Percentiles rank a stretch among this genome's conserved stretches.
Conservation (phyloP, 1,284 basidiomycete species). For the Waitea zeae region DNA sequence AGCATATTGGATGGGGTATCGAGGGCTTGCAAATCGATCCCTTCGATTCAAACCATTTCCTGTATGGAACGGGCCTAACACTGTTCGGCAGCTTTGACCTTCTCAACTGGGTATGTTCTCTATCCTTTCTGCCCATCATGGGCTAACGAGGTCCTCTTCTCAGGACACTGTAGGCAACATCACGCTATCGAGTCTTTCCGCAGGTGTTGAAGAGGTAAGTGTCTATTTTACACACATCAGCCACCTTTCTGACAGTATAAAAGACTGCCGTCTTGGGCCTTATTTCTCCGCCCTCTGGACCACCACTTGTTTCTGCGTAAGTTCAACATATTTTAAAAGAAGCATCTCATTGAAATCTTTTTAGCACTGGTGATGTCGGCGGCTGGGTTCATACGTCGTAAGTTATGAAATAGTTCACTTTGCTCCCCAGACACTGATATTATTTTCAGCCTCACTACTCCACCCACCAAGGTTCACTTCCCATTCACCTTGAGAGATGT, state of each 20-base stretch:
- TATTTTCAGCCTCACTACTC: neutral
- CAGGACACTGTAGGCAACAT: conserved; percentile 36
- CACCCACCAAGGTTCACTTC: conserved; percentile 7
- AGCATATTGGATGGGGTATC: conserved; percentile 20
- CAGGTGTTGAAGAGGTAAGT: conserved; percentile 24
- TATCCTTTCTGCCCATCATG: too few relatives aligned
- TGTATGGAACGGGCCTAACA: conserved; percentile 49
- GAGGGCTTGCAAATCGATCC: conserved; percentile 39
- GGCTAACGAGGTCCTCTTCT: too few relatives aligned
- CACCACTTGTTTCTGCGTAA: conserved; percentile 17
- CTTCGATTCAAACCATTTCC: conserved; percentile 47
- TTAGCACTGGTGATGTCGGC: neutral
- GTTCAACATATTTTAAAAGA: neutral
- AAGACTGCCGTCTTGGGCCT: conserved; percentile 37
- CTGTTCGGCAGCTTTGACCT: conserved; percentile 40
- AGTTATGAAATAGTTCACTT: too few relatives aligned
- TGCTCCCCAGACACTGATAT: too few relatives aligned
- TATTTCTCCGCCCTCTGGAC: conserved; percentile 30
- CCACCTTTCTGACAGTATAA: too few relatives aligned
- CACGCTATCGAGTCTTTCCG: conserved; percentile 37
- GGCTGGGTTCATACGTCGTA: neutral
- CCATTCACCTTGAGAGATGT: conserved; percentile 24
- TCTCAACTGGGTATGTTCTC: conserved; percentile 36
- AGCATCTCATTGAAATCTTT: neutral
- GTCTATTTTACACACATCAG: too few relatives aligned